phyloP scores from a whole-genome alignment of 2,329 filamentous ascomycete genomes.

The Dactylellina parvicollis region DNA sequence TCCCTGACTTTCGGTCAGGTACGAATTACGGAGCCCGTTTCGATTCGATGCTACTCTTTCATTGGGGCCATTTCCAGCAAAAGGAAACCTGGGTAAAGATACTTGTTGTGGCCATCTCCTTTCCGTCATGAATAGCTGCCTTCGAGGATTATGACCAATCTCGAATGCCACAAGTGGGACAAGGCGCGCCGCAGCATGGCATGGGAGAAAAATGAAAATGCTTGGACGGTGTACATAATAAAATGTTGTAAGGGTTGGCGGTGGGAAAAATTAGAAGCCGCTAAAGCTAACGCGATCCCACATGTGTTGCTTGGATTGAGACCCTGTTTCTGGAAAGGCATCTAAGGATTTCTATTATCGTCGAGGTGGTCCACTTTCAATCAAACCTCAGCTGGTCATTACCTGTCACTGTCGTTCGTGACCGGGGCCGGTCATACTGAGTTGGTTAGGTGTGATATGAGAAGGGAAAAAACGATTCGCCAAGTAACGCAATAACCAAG shows the following conservation, averaged over 20 bases:
- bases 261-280: slow-evolving; percentile 21
- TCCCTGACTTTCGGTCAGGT: slow-evolving; percentile 50
- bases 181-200: slow-evolving; percentile 5
- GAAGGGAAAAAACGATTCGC: slow-evolving; percentile 23
- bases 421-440: slow-evolving; percentile 43
- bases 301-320: slow-evolving; percentile 26
- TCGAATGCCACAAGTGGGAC: slow-evolving; percentile 49
- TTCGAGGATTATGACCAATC: slow-evolving; percentile 48
- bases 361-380: slow-evolving; percentile 41
- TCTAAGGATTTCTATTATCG: slow-evolving; percentile 31
- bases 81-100: slow-evolving; percentile 34
- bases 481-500: slow-evolving; percentile 53
- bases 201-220: slow-evolving; percentile 25
- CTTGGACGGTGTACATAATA: slow-evolving; percentile 47
- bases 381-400: slow-evolving; percentile 21
- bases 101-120: slow-evolving; percentile 43
- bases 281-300: slow-evolving; percentile 27
- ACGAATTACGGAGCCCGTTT: slow-evolving; percentile 19
- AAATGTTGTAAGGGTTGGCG: slow-evolving; percentile 40
- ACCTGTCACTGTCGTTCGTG: slow-evolving; percentile 21
- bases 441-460: slow-evolving; percentile 50
- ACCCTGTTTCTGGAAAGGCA: slow-evolving; percentile 50
- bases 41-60: slow-evolving; percentile 7
- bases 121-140: slow-evolving; percentile 50
- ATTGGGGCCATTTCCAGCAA: slow-evolving; percentile 4